Percentiles rank a stretch among this genome's conserved stretches.
Evolutionary conservation across 139 green algal genomes (phyloP).

Genomic region (Chlamydomonas sp.): DNA sequence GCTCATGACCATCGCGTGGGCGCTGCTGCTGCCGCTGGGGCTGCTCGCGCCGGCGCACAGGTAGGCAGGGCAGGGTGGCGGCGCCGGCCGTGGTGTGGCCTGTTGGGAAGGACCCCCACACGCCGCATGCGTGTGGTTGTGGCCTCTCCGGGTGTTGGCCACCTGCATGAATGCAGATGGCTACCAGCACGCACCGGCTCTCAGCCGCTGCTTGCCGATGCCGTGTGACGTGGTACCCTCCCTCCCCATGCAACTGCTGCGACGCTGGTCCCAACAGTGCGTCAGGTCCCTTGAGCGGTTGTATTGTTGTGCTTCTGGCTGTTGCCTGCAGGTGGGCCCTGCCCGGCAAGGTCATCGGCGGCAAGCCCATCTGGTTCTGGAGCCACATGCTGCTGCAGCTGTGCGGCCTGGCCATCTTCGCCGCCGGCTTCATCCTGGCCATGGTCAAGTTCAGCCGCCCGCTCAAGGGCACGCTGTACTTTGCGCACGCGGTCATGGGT

Average conservation of each 20-base stretch:
- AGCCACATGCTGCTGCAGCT: neutral
- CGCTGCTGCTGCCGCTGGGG: slow-evolving; percentile 32
- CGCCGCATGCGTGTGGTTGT: neutral
- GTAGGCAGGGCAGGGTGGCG: neutral
- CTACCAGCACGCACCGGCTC: too few species aligned
- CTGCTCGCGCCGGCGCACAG: slow-evolving; percentile 22
- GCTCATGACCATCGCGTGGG: slow-evolving; percentile 31
- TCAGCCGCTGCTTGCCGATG: too few species aligned
- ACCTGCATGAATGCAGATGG: too few species aligned
- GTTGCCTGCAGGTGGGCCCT: slow-evolving; percentile 8
- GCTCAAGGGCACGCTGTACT: neutral
- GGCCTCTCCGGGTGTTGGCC: neutral
- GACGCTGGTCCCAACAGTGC: too few species aligned
- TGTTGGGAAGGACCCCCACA: neutral
- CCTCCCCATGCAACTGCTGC: too few species aligned
- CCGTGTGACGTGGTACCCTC: too few species aligned
- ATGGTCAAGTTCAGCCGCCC: slow-evolving; percentile 10
- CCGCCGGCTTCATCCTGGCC: slow-evolving; percentile 12
- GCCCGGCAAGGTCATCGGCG: neutral
- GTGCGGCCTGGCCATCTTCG: neutral
- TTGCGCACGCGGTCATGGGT: slow-evolving; percentile 5
- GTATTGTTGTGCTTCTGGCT: too few species aligned
- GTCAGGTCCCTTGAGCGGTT: too few species aligned
- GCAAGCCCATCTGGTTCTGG: slow-evolving; percentile 31
- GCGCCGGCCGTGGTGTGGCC: neutral